phyloP scores from a whole-genome alignment of 495 filamentous ascomycete species.

The Rhypophila decipiens region DNA sequence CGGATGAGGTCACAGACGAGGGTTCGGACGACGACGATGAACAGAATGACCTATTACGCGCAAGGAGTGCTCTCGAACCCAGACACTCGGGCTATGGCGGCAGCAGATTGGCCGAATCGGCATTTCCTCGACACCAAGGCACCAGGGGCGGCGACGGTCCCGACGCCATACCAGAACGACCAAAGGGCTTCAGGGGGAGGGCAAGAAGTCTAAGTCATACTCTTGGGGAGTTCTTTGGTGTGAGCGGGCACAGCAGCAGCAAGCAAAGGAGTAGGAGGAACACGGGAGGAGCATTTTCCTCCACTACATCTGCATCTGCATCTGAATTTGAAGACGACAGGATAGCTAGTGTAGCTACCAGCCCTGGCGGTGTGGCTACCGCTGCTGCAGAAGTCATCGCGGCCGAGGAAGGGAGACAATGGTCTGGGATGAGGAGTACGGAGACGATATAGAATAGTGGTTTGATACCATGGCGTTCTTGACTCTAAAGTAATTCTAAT shows the following conservation, averaged over 20 bases:
- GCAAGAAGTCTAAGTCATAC: slow-evolving; percentile 47
- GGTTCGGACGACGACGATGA: neutral
- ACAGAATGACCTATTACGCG: slow-evolving; percentile 3
- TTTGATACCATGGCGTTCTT: too few species aligned
- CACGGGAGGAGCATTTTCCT: too few species aligned
- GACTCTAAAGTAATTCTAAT: too few species aligned
- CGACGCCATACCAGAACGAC: neutral
- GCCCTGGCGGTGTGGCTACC: neutral
- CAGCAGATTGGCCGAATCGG: neutral
- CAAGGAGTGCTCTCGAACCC: slow-evolving; percentile 2
- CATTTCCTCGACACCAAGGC: too few species aligned
- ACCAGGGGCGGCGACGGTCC: slow-evolving; percentile 2
- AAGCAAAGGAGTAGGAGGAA: neutral
- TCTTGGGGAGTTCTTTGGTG: slow-evolving; percentile 38
- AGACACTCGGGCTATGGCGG: slow-evolving; percentile 11
- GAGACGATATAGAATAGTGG: neutral
- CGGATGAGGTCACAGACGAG: slow-evolving; percentile 23
- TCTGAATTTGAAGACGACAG: neutral
- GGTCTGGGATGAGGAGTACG: neutral
- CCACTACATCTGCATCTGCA: neutral
- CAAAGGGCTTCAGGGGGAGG: slow-evolving; percentile 23
- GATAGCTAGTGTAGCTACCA: neutral
- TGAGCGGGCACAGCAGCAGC: neutral
- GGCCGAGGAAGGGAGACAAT: too few species aligned
- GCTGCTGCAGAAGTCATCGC: neutral